These are phyloP conservation scores for Beverwykella pulmonaria DNA, from an alignment of 495 filamentous ascomycete species.

Conservation along the genomic window DNA sequence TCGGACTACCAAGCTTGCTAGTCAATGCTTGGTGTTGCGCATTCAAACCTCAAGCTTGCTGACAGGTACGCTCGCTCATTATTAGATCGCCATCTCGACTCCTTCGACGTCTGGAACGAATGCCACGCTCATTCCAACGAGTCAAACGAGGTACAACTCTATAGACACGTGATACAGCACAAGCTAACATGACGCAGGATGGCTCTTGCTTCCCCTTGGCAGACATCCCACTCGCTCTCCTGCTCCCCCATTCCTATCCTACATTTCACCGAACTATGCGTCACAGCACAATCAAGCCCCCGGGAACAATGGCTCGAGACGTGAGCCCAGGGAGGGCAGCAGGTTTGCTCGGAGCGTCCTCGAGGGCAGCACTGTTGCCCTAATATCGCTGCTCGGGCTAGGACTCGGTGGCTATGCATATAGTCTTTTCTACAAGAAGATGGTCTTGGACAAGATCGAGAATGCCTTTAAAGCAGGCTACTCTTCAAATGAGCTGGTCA, in stretches of 20 bases:
- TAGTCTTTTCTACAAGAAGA: constrained; percentile 22
- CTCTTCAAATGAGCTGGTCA: constrained; percentile 28
- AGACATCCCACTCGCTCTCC: constrained; percentile 1
- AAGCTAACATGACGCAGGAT: constrained; percentile 8
- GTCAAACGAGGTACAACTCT: constrained; percentile 1
- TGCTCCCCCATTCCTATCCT: background rate
- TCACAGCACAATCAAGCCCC: background rate
- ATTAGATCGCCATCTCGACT: background rate
- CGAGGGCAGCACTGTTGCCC: constrained; percentile 26
- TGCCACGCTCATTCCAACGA: constrained; percentile 10
- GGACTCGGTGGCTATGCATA: constrained; percentile 27
- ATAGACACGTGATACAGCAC: background rate
- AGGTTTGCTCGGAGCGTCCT: constrained; percentile 9
- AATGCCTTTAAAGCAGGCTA: constrained; percentile 20
- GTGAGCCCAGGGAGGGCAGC: background rate
- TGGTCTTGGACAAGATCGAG: constrained; percentile 23
- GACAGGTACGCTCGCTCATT: background rate
- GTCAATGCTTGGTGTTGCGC: background rate
- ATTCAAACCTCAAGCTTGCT: background rate
- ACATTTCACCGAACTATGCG: background rate
- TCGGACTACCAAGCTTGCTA: background rate
- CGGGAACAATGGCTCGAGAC: background rate
- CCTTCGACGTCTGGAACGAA: background rate
- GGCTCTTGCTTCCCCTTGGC: constrained; percentile 9
- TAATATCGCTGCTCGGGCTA: constrained; percentile 23